These are phyloP conservation scores for Acacia crassicarpa DNA, from an alignment of 306 rosid species.

Conservation along the genomic window DNA sequence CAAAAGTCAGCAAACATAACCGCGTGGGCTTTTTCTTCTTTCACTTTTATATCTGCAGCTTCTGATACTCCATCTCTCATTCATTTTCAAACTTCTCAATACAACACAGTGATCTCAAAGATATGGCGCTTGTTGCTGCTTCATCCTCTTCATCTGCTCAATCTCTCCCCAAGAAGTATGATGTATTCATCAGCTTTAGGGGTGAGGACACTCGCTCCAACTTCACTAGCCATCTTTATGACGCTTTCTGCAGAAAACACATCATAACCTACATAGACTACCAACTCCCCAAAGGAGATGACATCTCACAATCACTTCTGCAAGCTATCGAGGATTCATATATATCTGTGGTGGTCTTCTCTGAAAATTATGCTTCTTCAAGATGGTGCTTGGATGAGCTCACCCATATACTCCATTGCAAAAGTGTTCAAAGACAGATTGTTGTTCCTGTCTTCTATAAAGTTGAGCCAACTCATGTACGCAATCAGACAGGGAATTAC, in stretches of 20 bases:
- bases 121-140: background rate
- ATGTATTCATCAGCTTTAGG: background rate
- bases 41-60: too few species aligned
- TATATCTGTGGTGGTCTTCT: background rate
- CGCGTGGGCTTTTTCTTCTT: too few species aligned
- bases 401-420: background rate
- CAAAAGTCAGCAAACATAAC: too few species aligned
- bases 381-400: conserved; percentile 5
- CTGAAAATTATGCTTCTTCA: background rate
- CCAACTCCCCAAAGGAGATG: background rate
- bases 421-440: background rate
- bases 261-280: background rate
- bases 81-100: background rate
- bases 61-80: too few species aligned
- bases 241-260: background rate
- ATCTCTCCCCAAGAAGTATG: background rate
- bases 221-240: background rate
- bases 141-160: background rate
- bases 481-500: background rate
- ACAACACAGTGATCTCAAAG: background rate
- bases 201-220: background rate
- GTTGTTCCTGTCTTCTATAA: background rate
- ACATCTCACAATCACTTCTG: background rate
- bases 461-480: background rate
- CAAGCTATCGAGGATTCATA: background rate